Base-by-base conservation (phyloP, 129 eudicot species). In the sunflower (Helianthus annuus) region DNA sequence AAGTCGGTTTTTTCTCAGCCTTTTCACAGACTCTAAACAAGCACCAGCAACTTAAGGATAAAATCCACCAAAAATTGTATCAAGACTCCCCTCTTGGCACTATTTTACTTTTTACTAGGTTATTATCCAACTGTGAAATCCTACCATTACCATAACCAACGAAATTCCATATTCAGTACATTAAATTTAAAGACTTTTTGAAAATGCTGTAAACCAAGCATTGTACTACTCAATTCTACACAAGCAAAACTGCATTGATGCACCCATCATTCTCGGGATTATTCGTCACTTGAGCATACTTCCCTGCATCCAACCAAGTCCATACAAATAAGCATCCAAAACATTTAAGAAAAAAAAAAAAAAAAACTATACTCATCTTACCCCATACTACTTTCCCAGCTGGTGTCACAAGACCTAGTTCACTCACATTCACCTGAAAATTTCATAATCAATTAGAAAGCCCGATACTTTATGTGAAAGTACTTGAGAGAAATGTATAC, bases 321-420 rank as follows among this genome's bases (percentile, higher is more conserved):
- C 40, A 45, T 8, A 70, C 6, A 34, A 0, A 29, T 76, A 36
- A 76, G 17, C 76, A 4, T 16, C 5, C 13, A 4, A 67, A 64
- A 63, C 51, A n/a, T n/a, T n/a, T n/a, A n/a, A n/a, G n/a, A n/a
- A n/a, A n/a, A n/a, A n/a, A n/a, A n/a, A n/a, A n/a, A 70, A 45
- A 19, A 1, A 17, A 22, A 53, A 2, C 1, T 12, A 48, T 19
- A 8, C 10, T 22, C 1, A 55, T 60, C 89, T 70, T 87, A 95
- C 99, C 99, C 99, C 99, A 90, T 61, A 95, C 99, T 69, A 95
- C 99, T 90, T 95, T 95, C 40, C 99, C 99, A 62, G 91, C 99
- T 5, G 99, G 99, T 8, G 99, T 95, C 17, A 95, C 99, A 32
- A 95, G 88, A 72, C 99, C 99, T 9, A 95, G 88, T 81, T 95